Evolutionary conservation across 306 rosid genomes (phyloP).

Genomic region (Gillenia trifoliata): DNA sequence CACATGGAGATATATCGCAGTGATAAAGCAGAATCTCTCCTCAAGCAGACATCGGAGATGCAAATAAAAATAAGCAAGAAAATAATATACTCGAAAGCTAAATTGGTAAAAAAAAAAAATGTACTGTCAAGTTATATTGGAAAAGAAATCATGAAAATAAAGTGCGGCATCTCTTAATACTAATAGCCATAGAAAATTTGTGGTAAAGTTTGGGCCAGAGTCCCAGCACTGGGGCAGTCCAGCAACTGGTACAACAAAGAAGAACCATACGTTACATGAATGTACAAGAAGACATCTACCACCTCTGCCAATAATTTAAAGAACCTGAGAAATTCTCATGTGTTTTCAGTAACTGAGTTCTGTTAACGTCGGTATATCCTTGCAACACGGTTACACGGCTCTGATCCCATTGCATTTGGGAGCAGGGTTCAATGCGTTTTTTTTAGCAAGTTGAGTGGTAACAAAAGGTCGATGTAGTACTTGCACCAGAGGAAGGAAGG

Average conservation of each 20-base stretch:
- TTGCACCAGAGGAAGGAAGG: neutral
- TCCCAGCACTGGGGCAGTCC: neutral
- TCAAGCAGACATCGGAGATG: too few relatives aligned
- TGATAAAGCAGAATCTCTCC: too few relatives aligned
- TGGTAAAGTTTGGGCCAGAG: neutral
- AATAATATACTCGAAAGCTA: too few relatives aligned
- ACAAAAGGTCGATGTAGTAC: neutral
- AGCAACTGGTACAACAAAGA: neutral
- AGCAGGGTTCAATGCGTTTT: neutral
- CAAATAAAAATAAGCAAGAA: too few relatives aligned
- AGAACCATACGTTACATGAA: neutral
- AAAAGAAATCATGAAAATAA: too few relatives aligned
- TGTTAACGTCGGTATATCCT: slow-evolving; percentile 5
- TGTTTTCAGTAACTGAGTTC: neutral
- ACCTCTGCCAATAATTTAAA: neutral
- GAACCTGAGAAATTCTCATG: neutral
- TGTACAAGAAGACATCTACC: neutral
- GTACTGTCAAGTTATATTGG: too few relatives aligned
- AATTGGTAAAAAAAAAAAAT: neutral
- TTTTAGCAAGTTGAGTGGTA: neutral
- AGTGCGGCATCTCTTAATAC: too few relatives aligned
- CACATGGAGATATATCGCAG: too few relatives aligned
- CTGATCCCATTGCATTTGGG: neutral
- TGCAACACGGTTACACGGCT: neutral
- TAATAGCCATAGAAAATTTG: too few relatives aligned